Conservation (phyloP, 192 early-diverging fungal species). For the Dissophora globulifera region DNA sequence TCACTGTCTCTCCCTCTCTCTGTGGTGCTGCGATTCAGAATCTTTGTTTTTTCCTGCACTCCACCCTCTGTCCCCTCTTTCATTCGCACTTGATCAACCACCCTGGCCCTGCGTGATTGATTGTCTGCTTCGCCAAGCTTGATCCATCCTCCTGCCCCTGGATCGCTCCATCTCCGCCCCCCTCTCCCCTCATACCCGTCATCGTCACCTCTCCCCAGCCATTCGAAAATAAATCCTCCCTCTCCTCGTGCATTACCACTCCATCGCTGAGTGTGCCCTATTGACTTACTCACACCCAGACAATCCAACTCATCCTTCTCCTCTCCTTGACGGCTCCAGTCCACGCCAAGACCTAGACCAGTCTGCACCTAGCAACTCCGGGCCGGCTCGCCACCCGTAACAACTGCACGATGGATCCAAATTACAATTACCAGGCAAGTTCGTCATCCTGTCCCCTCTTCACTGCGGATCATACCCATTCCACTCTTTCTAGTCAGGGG, state of each 20-base stretch:
- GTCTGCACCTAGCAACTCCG: neutral
- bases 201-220: too few relatives aligned
- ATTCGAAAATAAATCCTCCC: too few relatives aligned
- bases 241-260: too few relatives aligned
- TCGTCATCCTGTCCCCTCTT: too few relatives aligned
- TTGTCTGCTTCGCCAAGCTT: neutral
- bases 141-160: neutral
- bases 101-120: too few relatives aligned
- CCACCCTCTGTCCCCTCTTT: neutral
- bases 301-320: too few relatives aligned
- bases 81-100: too few relatives aligned
- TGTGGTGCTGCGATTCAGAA: neutral
- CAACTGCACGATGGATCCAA: slow-evolving; percentile 31
- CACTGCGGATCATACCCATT: neutral
- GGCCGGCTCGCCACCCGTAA: neutral
- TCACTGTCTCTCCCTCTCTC: slow-evolving; percentile 2
- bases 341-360: neutral
- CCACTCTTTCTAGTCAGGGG: neutral
- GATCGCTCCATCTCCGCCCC: too few relatives aligned
- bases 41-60: neutral
- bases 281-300: too few relatives aligned
- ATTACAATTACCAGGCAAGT: slow-evolving; percentile 53
- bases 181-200: too few relatives aligned
- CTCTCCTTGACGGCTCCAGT: neutral
- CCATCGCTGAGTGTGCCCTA: too few relatives aligned